Evolutionary conservation across 176 grass and related monocot species (phyloP).

Genomic region (Paspalum vaginatum): DNA sequence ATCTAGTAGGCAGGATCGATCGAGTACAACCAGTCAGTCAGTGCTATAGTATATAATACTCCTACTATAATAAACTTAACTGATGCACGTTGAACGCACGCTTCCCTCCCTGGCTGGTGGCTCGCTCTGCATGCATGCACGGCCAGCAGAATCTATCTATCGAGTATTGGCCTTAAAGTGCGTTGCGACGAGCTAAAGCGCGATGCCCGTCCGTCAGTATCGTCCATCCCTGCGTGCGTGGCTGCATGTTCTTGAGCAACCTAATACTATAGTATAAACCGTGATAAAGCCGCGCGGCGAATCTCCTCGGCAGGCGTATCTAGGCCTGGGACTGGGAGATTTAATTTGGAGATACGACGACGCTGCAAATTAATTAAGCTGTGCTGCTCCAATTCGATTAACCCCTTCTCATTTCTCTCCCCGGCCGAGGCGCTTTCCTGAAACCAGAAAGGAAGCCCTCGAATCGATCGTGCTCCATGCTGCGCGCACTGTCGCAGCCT

Average conservation of each 20-base stretch:
- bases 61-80: too few relatives aligned
- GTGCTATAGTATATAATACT: background rate
- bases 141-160: too few relatives aligned
- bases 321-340: background rate
- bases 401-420: background rate
- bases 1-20: background rate
- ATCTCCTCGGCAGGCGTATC: conserved; percentile 25
- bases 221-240: background rate
- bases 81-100: too few relatives aligned
- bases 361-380: conserved; percentile 11
- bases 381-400: too few relatives aligned
- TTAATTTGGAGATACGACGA: background rate
- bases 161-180: too few relatives aligned
- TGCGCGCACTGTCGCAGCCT: background rate
- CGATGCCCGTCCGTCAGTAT: too few relatives aligned
- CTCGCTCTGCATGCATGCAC: too few relatives aligned
- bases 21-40: background rate
- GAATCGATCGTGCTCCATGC: conserved; percentile 8
- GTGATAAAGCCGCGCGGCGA: background rate
- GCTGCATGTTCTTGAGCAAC: conserved; percentile 16
- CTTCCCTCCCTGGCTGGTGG: too few relatives aligned
- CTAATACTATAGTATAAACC: too few relatives aligned
- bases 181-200: too few relatives aligned
- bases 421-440: background rate
- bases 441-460: background rate